phyloP scores from a whole-genome alignment of 805 yeast species.

The Tetrapisispora taiwanensis region DNA sequence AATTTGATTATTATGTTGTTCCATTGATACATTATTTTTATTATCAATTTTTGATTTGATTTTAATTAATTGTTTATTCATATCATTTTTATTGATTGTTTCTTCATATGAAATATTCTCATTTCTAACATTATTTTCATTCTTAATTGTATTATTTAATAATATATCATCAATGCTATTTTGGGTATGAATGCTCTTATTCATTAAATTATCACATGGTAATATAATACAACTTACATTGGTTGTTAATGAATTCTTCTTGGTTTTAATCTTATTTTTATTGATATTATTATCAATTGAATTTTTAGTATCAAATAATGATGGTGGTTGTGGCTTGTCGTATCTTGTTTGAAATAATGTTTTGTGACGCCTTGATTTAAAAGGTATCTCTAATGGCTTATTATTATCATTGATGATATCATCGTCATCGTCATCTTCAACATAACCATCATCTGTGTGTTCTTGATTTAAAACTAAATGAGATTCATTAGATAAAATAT shows the following conservation, averaged over 20 bases:
- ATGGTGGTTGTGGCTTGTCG: conserved; percentile 8
- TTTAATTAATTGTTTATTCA: not conserved
- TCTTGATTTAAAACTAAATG: conserved; percentile 5
- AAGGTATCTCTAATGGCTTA: conserved; percentile 23
- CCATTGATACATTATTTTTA: not conserved
- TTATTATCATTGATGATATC: conserved; percentile 5
- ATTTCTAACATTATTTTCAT: not conserved
- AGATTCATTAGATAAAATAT: too few species aligned
- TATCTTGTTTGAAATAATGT: conserved; percentile 16
- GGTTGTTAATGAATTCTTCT: not conserved
- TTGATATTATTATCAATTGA: not conserved
- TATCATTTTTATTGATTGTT: not conserved
- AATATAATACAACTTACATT: not conserved
- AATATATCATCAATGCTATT: not conserved
- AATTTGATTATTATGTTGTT: not conserved
- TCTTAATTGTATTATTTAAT: not conserved
- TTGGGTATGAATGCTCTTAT: not conserved
- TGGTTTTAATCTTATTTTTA: not conserved
- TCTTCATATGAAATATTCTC: not conserved
- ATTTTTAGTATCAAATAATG: not conserved
- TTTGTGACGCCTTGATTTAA: conserved; percentile 4
- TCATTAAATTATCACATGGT: not conserved
- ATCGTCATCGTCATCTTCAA: conserved; percentile 26
- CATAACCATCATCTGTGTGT: conserved; percentile 24
- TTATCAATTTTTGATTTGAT: not conserved